A percentile compares a stretch with the other conserved stretches of the same genome.
phyloP scores from a whole-genome alignment of 495 filamentous ascomycete species.

The Aspergillus saccharolyticus region DNA sequence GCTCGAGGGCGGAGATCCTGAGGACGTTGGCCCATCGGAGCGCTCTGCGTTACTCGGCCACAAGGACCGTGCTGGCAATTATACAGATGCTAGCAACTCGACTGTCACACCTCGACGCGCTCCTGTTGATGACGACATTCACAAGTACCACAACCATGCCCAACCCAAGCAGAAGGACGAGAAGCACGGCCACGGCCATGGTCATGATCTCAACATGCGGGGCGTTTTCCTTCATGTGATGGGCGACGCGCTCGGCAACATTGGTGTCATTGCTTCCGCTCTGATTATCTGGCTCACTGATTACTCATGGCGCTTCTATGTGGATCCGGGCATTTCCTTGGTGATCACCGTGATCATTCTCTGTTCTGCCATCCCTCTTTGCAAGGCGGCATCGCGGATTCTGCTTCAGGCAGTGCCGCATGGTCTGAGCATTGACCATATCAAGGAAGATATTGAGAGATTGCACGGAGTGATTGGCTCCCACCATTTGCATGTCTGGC shows the following conservation, averaged over 20 bases:
- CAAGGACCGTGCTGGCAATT: slow-evolving; percentile 33
- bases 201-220: slow-evolving; percentile 95
- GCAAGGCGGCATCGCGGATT: slow-evolving; percentile 88
- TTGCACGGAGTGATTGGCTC: slow-evolving; percentile 81
- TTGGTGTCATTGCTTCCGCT: slow-evolving; percentile 92
- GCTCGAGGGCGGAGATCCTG: slow-evolving; percentile 40
- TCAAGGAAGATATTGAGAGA: slow-evolving; percentile 82
- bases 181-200: slow-evolving; percentile 63
- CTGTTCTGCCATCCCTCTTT: slow-evolving; percentile 82
- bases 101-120: slow-evolving; percentile 10
- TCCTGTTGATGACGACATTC: slow-evolving; percentile 29
- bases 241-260: slow-evolving; percentile 93
- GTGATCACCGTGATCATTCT: slow-evolving; percentile 96
- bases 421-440: slow-evolving; percentile 79
- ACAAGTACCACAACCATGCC: slow-evolving; percentile 68
- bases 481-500: slow-evolving; percentile 97
- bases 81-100: slow-evolving; percentile 32
- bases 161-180: slow-evolving; percentile 59
- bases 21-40: slow-evolving; percentile 39
- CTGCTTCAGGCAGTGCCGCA: slow-evolving; percentile 88
- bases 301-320: slow-evolving; percentile 65
- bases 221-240: slow-evolving; percentile 95
- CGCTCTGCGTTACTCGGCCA: slow-evolving; percentile 32
- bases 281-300: slow-evolving; percentile 86
- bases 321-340: slow-evolving; percentile 90